Evolutionary conservation across 345 rosid species (phyloP).

Genomic region (Eucalyptus tenuipes): DNA sequence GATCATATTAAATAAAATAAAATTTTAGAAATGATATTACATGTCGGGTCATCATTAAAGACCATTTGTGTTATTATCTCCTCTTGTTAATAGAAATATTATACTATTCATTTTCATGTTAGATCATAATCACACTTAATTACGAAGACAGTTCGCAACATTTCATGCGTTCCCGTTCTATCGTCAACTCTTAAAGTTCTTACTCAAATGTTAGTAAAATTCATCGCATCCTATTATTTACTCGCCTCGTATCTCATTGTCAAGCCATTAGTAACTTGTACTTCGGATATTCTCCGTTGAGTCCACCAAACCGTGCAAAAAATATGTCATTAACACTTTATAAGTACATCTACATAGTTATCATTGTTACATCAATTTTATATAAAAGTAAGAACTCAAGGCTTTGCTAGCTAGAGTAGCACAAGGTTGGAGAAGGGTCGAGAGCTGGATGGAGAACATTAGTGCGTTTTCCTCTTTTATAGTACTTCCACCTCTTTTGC

Average conservation of each 20-base stretch:
- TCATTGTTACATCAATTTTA: neutral
- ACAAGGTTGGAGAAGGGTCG: neutral
- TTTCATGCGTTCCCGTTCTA: neutral
- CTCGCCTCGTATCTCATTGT: neutral
- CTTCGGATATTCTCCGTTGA: neutral
- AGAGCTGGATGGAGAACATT: neutral
- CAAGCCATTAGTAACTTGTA: neutral
- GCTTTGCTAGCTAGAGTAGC: neutral
- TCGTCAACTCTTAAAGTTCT: neutral
- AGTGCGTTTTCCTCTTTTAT: neutral
- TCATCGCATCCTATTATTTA: neutral
- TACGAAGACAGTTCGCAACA: fast-evolving
- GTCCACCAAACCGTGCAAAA: neutral
- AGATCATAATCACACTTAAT: neutral
- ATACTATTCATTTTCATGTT: neutral
- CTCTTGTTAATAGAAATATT: neutral
- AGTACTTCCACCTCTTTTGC: neutral
- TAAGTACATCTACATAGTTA: neutral
- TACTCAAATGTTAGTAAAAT: neutral
- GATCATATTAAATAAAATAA: neutral
- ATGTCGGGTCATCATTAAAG: neutral
- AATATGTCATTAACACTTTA: neutral
- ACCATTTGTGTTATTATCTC: neutral
- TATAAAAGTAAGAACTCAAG: neutral
- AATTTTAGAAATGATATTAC: neutral